phyloP scores from a whole-genome alignment of 768 basidiomycete species.

The Ephemerocybe angulata region DNA sequence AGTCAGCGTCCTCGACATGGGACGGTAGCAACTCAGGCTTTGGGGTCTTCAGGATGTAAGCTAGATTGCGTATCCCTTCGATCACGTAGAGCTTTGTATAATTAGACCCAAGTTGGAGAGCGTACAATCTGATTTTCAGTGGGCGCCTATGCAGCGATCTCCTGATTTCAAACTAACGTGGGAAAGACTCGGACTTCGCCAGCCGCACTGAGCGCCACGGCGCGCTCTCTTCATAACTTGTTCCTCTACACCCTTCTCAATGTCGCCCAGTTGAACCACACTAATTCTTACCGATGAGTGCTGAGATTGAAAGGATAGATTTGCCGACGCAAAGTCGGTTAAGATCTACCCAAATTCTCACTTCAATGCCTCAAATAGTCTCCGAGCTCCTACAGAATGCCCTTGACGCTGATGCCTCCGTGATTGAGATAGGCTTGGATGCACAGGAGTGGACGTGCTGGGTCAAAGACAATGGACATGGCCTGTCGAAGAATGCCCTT shows the following conservation, averaged over 20 bases:
- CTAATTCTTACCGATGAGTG: background rate
- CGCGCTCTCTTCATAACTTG: no score
- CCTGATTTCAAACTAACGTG: no score
- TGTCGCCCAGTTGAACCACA: background rate
- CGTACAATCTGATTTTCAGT: no score
- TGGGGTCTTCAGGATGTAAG: slow-evolving; percentile 87
- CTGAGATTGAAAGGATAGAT: slow-evolving; percentile 47
- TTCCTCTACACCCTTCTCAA: background rate
- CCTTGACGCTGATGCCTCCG: slow-evolving; percentile 72
- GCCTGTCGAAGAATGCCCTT: slow-evolving; percentile 64
- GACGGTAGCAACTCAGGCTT: slow-evolving; percentile 69
- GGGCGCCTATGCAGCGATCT: no score
- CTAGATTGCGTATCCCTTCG: no score
- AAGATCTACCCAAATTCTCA: slow-evolving; percentile 81
- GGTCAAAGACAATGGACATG: slow-evolving; percentile 82
- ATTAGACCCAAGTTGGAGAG: no score
- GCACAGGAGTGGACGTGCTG: slow-evolving; percentile 78
- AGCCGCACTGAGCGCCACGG: no score
- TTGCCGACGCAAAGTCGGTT: slow-evolving; percentile 62
- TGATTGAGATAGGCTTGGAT: slow-evolving; percentile 71
- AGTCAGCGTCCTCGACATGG: slow-evolving; percentile 52
- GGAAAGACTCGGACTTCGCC: no score
- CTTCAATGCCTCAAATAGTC: slow-evolving; percentile 73
- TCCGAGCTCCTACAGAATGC: slow-evolving; percentile 89
- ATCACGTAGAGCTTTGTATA: no score